Conservation (phyloP, 805 yeast genomes). For the Saturnispora serradocipensis region DNA sequence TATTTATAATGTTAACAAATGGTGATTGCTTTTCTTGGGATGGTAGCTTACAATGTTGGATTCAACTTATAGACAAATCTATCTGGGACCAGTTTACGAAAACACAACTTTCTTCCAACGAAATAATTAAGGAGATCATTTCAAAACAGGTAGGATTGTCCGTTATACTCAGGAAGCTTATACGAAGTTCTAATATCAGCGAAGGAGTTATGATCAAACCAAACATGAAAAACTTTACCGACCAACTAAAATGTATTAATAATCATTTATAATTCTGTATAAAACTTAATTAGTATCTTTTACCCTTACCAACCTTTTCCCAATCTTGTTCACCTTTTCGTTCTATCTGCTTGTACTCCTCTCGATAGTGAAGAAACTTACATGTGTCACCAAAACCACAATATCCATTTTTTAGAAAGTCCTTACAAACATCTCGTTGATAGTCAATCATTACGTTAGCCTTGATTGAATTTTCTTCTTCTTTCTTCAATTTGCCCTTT, state of each 20-base stretch:
- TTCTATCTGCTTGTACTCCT: slow-evolving; percentile 48
- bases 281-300: slow-evolving; percentile 3
- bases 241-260: slow-evolving; percentile 6
- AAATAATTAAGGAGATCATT: not conserved
- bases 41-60: slow-evolving; percentile 38
- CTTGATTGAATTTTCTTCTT: slow-evolving; percentile 27
- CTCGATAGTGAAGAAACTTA: slow-evolving; percentile 86
- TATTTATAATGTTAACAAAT: not conserved
- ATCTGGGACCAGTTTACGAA: slow-evolving; percentile 10
- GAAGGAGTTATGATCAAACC: not conserved
- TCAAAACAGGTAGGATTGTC: not conserved
- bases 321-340: slow-evolving; percentile 44
- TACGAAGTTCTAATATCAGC: not conserved
- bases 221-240: not conserved
- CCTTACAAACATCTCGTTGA: slow-evolving; percentile 92
- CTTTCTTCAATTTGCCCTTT: not conserved
- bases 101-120: not conserved
- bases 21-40: slow-evolving; percentile 30
- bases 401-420: slow-evolving; percentile 80
- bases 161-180: not conserved
- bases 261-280: slow-evolving; percentile 4
- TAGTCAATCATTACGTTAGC: slow-evolving; percentile 71
- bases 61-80: slow-evolving; percentile 35
- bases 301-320: slow-evolving; percentile 35
- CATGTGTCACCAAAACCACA: slow-evolving; percentile 98